Conservation (phyloP, 2,329 filamentous ascomycete genomes). For the Calonectria pseudoturangicola region DNA sequence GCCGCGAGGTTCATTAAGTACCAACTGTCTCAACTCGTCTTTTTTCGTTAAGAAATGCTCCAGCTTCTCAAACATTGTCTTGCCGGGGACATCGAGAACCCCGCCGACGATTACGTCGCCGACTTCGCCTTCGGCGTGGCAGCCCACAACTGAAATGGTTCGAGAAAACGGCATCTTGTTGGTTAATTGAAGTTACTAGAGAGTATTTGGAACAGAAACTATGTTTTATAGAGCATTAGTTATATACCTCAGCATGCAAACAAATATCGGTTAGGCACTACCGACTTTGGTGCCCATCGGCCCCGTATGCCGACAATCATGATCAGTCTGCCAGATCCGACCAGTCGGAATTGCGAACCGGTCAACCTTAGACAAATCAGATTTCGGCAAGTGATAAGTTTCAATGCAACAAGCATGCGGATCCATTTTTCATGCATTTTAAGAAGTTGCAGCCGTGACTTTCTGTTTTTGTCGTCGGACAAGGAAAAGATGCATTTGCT, state of each 20-base stretch:
- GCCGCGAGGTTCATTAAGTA: constrained; percentile 68
- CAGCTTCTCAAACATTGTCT: constrained; percentile 70
- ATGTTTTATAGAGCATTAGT: not conserved
- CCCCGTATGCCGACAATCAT: not conserved
- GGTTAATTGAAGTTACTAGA: not conserved
- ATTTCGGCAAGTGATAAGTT: not conserved
- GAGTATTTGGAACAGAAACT: too few relatives aligned
- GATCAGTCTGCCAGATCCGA: not conserved
- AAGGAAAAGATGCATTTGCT: too few relatives aligned
- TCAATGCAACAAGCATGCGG: not conserved
- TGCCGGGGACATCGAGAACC: constrained; percentile 64
- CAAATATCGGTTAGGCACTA: not conserved
- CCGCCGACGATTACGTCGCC: constrained; percentile 70
- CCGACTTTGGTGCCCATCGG: constrained; percentile 10
- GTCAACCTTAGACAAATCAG: not conserved
- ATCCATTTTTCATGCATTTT: not conserved
- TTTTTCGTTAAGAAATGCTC: constrained; percentile 61
- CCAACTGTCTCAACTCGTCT: constrained; percentile 63
- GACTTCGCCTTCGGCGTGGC: constrained; percentile 65
- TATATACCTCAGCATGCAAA: not conserved
- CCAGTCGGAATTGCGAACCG: not conserved
- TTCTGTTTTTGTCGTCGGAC: too few relatives aligned
- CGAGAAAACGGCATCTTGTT: constrained; percentile 19
- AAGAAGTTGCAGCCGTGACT: too few relatives aligned
- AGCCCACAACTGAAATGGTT: constrained; percentile 58